A percentile compares a stretch with the other conserved stretches of the same genome.
Evolutionary conservation across 78 protist genomes (phyloP).

Genomic region (Polysphondylium violaceum): DNA sequence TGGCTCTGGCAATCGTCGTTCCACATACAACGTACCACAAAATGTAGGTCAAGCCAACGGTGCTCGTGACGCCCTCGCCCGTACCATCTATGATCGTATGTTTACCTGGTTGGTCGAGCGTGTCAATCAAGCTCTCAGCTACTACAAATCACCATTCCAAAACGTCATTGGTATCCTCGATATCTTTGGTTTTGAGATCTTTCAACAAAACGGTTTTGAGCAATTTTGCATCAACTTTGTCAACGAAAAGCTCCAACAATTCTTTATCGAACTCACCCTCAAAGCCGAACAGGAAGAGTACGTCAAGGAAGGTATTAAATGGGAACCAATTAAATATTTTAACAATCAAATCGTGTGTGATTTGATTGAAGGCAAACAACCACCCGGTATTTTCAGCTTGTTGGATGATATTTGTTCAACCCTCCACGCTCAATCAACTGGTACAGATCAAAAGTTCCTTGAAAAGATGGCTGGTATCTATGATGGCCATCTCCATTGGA

Average conservation of each 20-base stretch:
- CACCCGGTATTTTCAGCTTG: conserved; percentile 91
- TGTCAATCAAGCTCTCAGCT: conserved; percentile 76
- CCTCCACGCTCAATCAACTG: conserved; percentile 89
- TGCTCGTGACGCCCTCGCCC: conserved; percentile 90
- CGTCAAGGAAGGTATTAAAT: conserved; percentile 92
- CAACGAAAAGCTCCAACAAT: conserved; percentile 86
- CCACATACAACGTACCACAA: conserved; percentile 82
- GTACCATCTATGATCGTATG: conserved; percentile 89
- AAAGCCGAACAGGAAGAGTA: conserved; percentile 94
- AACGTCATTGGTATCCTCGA: conserved; percentile 90
- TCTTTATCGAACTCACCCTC: conserved; percentile 92
- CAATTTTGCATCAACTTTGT: conserved; percentile 96
- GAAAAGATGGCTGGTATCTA: conserved; percentile 75
- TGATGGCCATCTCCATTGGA: conserved; percentile 85
- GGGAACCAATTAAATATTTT: conserved; percentile 93
- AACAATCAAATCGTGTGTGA: conserved; percentile 95
- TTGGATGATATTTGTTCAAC: conserved; percentile 94
- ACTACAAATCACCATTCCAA: conserved; percentile 68
- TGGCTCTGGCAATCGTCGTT: conserved; percentile 79
- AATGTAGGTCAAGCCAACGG: conserved; percentile 88
- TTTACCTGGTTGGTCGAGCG: conserved; percentile 91
- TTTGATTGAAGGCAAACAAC: conserved; percentile 91
- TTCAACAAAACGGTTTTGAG: conserved; percentile 91
- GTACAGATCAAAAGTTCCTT: conserved; percentile 90
- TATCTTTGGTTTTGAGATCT: conserved; percentile 96